Percentiles rank a stretch among this genome's conserved stretches.
These are phyloP conservation scores for Cryptosporidium sp. DNA, from an alignment of 169 alveolate genomes.

Conservation along the genomic window DNA sequence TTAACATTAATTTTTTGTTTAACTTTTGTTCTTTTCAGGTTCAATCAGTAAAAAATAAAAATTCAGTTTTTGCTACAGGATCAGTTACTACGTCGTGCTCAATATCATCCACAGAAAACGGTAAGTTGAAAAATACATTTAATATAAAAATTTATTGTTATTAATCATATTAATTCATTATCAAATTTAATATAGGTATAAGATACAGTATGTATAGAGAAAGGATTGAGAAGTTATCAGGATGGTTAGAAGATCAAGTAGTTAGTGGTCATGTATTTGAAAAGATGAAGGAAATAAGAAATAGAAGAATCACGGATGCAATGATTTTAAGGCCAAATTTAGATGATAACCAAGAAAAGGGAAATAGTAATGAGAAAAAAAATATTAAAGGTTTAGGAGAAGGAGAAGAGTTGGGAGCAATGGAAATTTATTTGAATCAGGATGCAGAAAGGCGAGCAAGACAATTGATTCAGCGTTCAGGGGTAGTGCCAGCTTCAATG, in stretches of 20 bases:
- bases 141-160: neutral
- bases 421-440: slow-evolving; percentile 58
- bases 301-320: slow-evolving; percentile 61
- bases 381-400: neutral
- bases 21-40: slow-evolving; percentile 38
- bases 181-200: slow-evolving; percentile 14
- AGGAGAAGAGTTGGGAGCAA: slow-evolving; percentile 33
- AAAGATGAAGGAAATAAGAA: slow-evolving; percentile 68
- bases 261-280: slow-evolving; percentile 68
- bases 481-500: slow-evolving; percentile 8
- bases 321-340: slow-evolving; percentile 48
- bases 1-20: neutral
- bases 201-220: slow-evolving; percentile 65
- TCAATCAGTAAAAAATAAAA: slow-evolving; percentile 53
- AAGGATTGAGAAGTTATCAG: slow-evolving; percentile 61
- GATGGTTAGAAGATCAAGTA: slow-evolving; percentile 76
- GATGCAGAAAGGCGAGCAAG: slow-evolving; percentile 72
- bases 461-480: slow-evolving; percentile 41
- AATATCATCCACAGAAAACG: slow-evolving; percentile 36
- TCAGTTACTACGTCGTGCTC: neutral
- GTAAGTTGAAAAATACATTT: slow-evolving; percentile 26
- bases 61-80: slow-evolving; percentile 45
- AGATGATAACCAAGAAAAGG: neutral
- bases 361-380: neutral
- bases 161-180: neutral